Base-by-base conservation (phyloP, 2,329 filamentous ascomycete species). In the Sclerotiophoma versabilis region DNA sequence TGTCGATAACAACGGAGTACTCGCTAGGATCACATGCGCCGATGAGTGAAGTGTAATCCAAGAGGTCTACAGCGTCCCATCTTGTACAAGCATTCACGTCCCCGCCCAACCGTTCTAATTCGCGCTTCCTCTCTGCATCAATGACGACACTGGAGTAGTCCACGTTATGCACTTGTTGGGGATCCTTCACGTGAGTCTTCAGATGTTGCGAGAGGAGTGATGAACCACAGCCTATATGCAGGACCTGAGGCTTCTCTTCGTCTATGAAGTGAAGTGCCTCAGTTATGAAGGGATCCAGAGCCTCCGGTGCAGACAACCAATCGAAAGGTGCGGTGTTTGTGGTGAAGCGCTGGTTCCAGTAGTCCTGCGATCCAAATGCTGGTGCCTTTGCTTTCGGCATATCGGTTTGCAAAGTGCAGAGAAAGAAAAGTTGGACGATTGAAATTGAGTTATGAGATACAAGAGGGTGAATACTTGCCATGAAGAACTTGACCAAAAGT, bases 181-280 rank as follows among this genome's bases (percentile, higher is more conserved):
- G 66, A 12, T 62, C 32, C 1, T 63, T 34, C 4, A 75, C 72
- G 30, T 72, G 63, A 2, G 56, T 59, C n/a, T 69, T 68, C 12
- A 77, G 60, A 44, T 75, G 73, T 20, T 66, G 72, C 1, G 75
- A 76, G 0, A 77, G 57, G 10, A 68, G 42, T 5, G 74, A 76
- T 3, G 73, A 76, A 8, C 75, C 75, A 47, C 75, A 76, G 30
- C 75, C 75, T 49, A 76, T 71, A 38, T 77, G 75, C 11, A 77
- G 54, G 15, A 77, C 52, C 12, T 65, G 42, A 2, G 71, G 70
- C 2, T 58, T 36, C 9, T 44, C n/a, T 1, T 63, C 59, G 1
- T 30, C 34, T 10, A 46, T 33, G 10, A 38, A 27, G 4, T 55
- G 46, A 37, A 75, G 29, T 14, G 68, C 68, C 23, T 62, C 63